Base-by-base conservation (phyloP, 345 rosid species). In the Lepidium sativum region DNA sequence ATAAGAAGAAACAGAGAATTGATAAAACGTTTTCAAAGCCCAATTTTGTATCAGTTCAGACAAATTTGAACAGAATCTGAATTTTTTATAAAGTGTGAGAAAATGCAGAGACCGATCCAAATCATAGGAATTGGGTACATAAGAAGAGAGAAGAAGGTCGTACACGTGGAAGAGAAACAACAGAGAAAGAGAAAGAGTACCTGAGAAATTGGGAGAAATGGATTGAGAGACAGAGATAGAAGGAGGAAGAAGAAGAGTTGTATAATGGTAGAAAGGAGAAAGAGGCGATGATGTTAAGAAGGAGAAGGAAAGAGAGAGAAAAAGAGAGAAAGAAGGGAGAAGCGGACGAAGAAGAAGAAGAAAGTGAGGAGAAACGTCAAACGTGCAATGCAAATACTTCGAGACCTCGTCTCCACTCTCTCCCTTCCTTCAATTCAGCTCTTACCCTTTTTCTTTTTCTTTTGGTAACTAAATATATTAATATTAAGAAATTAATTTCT, bases 321-420 rank as follows among this genome's bases (percentile, higher is more conserved):
- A 25, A 8, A 65, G 60, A 69, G 56, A 72, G 35, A 45, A 61
- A 69, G 42, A 33, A 54, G 63, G 63, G 35, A 57, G 65, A 64
- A 37, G 33, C 37, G 25, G 58, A 48, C 14, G 66, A 42, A 17
- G 71, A 65, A 15, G 66, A 42, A n/a, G 67, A 58, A 63, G 71
- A 69, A 50, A 57, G 44, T n/a, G 44, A n/a, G 39, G 70, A 53
- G 41, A 25, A 25, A 25, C 29, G 29, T 25, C 29, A 72, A 66
- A 73, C 72, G 77, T 73, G 72, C 68, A 72, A 43, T 72, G 76
- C 72, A 73, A 66, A 73, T 52, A 65, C 61, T 51, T 41, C 56
- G 62, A 62, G 43, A 72, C 71, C 41, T 71, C 39, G 47, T 71
- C 65, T 14, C 70, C 55, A 54, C 63, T 63, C 51, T 55, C 69